A percentile compares a stretch with the other conserved stretches of the same genome.
Conservation (phyloP, 2,329 filamentous ascomycete genomes). For the Rutstroemia sp. region DNA sequence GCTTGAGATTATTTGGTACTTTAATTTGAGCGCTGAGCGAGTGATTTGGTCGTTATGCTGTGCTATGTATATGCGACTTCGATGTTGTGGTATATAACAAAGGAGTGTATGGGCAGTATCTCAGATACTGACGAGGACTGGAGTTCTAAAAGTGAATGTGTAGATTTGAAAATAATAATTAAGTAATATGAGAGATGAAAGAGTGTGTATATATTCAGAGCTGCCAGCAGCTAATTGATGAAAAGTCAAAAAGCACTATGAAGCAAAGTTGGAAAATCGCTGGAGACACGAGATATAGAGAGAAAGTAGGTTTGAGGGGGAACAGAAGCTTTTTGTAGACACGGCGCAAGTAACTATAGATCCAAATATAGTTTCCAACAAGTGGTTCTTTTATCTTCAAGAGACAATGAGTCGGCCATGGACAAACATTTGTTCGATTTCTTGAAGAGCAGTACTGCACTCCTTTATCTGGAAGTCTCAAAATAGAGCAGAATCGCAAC, state of each 20-base stretch:
- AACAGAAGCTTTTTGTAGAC: conserved; percentile 7
- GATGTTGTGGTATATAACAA: too few species aligned
- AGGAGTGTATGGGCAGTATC: not conserved
- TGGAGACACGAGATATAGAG: conserved; percentile 1
- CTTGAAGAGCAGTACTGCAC: not conserved
- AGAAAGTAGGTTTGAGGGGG: not conserved
- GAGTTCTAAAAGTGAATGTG: not conserved
- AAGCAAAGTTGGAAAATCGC: not conserved
- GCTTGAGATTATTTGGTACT: not conserved
- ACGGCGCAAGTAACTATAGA: not conserved
- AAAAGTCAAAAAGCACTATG: not conserved
- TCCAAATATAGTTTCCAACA: not conserved
- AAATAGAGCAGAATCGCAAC: not conserved
- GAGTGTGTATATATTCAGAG: conserved; percentile 15
- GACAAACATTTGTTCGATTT: not conserved
- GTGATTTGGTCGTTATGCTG: not conserved
- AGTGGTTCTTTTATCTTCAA: not conserved
- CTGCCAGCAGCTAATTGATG: conserved; percentile 21
- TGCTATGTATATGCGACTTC: not conserved
- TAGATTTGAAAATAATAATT: too few species aligned
- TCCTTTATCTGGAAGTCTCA: not conserved
- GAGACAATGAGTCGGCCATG: too few species aligned
- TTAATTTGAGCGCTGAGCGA: not conserved
- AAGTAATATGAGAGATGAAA: not conserved
- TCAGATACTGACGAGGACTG: too few species aligned